Percentiles rank a stretch among this genome's conserved stretches.
phyloP scores from a whole-genome alignment of 306 rosid species.

The Potentilla sterilis region DNA sequence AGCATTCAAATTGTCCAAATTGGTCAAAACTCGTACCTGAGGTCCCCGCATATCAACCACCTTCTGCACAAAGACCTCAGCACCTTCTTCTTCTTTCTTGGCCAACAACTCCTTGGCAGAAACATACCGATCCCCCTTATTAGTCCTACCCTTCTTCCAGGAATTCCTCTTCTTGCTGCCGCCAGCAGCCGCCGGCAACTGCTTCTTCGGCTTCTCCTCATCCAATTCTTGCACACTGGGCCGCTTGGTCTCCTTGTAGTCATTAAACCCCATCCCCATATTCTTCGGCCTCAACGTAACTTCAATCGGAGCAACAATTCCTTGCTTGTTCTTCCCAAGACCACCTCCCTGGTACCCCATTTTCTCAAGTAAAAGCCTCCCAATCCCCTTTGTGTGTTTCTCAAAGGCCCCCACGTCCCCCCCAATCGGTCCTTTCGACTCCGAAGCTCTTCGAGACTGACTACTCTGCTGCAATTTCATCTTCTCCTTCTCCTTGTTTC shows the following conservation, averaged over 20 bases:
- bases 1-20: slow-evolving; percentile 54
- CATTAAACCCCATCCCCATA: slow-evolving; percentile 79
- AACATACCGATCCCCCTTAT: slow-evolving; percentile 44
- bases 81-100: slow-evolving; percentile 65
- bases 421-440: slow-evolving; percentile 25
- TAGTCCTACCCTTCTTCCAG: slow-evolving; percentile 56
- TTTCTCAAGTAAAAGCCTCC: slow-evolving; percentile 69
- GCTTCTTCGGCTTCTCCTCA: slow-evolving; percentile 33
- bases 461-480: slow-evolving; percentile 46
- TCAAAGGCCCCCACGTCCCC: slow-evolving; percentile 60
- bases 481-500: slow-evolving; percentile 56
- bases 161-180: slow-evolving; percentile 52
- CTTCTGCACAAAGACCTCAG: slow-evolving; percentile 61
- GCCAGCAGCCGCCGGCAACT: slow-evolving; percentile 27
- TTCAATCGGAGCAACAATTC: slow-evolving; percentile 75
- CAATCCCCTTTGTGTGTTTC: slow-evolving; percentile 84
- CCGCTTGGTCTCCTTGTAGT: slow-evolving; percentile 44
- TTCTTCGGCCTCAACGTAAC: slow-evolving; percentile 79
- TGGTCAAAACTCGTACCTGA: slow-evolving; percentile 48
- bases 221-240: slow-evolving; percentile 40
- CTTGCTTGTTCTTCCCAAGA: slow-evolving; percentile 86
- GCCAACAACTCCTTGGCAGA: slow-evolving; percentile 79
- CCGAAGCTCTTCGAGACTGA: slow-evolving; percentile 18
- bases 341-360: slow-evolving; percentile 99
- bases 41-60: slow-evolving; percentile 63